Conservation (phyloP, 192 early-diverging fungal genomes). For the Coemansia sp. region DNA sequence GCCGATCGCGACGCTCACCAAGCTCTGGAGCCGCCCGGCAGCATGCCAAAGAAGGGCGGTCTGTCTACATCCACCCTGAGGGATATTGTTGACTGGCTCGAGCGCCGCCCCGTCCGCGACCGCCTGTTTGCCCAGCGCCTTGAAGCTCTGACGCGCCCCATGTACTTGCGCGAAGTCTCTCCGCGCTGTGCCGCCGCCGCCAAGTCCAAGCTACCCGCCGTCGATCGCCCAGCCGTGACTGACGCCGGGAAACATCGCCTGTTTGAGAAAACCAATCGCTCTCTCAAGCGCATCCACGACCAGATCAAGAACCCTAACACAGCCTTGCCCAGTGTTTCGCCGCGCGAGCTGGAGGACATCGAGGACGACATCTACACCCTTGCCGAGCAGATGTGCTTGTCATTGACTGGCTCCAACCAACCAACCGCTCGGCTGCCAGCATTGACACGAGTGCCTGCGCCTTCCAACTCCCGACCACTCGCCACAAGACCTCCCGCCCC, state of each 20-base stretch:
- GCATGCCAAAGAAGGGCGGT: neutral
- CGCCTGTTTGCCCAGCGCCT: conserved; percentile 21
- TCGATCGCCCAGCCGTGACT: conserved; percentile 1
- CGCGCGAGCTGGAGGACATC: conserved; percentile 1
- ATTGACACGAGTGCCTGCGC: conserved; percentile 8
- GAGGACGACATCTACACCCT: conserved; percentile 21
- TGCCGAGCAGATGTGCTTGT: conserved; percentile 35
- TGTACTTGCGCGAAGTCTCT: conserved; percentile 36
- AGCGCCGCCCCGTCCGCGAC: conserved; percentile 31
- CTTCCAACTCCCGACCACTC: neutral
- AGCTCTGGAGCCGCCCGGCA: neutral
- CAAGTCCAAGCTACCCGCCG: neutral
- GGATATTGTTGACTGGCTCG: conserved; percentile 36
- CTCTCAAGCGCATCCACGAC: conserved; percentile 16
- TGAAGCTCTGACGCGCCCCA: conserved; percentile 29
- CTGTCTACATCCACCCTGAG: conserved; percentile 11
- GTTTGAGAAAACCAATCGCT: conserved; percentile 14
- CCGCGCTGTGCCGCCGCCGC: conserved; percentile 12
- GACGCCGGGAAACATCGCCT: conserved; percentile 11
- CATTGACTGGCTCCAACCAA: conserved; percentile 17
- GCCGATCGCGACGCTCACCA: conserved; percentile 1
- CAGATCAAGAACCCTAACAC: neutral
- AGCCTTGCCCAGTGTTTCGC: neutral
- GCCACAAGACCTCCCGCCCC: neutral
- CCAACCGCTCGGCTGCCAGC: conserved; percentile 29